Conservation (phyloP, 2,329 filamentous ascomycete species). For the Karstenula rhodostoma region DNA sequence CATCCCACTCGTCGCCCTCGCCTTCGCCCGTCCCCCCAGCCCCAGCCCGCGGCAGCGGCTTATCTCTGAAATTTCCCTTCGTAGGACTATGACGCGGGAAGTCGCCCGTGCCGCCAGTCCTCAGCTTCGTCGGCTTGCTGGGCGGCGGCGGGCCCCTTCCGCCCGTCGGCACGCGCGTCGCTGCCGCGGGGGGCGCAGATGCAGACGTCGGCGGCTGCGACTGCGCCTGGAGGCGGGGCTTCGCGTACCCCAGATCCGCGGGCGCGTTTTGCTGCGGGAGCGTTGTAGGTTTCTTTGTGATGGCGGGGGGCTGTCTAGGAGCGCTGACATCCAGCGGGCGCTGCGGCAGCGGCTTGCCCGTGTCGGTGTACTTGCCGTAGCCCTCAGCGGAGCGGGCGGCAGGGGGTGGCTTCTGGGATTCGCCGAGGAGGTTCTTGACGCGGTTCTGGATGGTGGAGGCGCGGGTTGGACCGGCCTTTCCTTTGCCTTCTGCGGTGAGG, state of each 20-base stretch:
- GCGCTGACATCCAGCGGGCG: constrained; percentile 42
- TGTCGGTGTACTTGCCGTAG: constrained; percentile 83
- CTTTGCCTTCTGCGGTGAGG: constrained; percentile 68
- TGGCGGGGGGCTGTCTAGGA: constrained; percentile 31
- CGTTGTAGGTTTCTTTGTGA: constrained; percentile 59
- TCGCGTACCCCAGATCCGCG: constrained; percentile 39
- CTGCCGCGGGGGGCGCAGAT: constrained; percentile 42
- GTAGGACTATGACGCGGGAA: constrained; percentile 13
- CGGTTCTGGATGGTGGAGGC: constrained; percentile 91
- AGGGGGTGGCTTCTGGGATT: constrained; percentile 66
- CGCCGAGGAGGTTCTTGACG: constrained; percentile 83
- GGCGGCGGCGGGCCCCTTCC: constrained; percentile 59
- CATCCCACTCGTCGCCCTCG: constrained; percentile 71
- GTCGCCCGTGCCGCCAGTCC: constrained; percentile 53
- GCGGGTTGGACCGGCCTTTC: constrained; percentile 60
- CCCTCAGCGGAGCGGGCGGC: constrained; percentile 80
- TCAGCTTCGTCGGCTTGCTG: constrained; percentile 68
- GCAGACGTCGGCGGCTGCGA: constrained; percentile 35
- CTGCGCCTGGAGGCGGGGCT: constrained; percentile 29
- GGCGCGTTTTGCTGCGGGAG: constrained; percentile 21
- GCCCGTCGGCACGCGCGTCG: constrained; percentile 36
- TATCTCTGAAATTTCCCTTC: constrained; percentile 25
- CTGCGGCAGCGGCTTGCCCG: constrained; percentile 39
- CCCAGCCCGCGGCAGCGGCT: constrained; percentile 26
- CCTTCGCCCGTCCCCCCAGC: constrained; percentile 10